These are phyloP conservation scores for Epichloe bromicola DNA, from an alignment of 2,329 filamentous ascomycete species.

Conservation along the genomic window DNA sequence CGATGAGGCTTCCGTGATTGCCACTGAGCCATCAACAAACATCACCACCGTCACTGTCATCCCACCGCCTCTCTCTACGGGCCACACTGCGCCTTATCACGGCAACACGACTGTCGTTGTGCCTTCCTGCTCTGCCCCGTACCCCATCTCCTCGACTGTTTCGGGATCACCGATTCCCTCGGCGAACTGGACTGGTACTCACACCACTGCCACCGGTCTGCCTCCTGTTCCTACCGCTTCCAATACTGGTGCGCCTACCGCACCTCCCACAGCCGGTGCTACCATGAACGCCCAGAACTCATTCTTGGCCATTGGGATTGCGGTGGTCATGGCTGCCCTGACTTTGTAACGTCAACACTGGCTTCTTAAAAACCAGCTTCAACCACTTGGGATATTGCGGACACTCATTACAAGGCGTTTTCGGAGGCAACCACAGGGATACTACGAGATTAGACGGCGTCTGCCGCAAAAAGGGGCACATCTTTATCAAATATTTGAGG, in stretches of 20 bases:
- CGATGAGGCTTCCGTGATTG: not conserved
- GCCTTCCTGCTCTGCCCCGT: not conserved
- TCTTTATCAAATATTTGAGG: not conserved
- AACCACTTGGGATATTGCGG: not conserved
- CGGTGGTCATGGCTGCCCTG: conserved; percentile 5
- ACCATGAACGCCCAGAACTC: conserved; percentile 4
- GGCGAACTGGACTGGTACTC: conserved; percentile 1
- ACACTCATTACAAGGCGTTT: not conserved
- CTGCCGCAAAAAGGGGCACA: not conserved
- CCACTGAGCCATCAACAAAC: not conserved
- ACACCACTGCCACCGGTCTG: not conserved
- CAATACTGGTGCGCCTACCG: not conserved
- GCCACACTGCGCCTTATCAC: not conserved
- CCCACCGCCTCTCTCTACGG: not conserved
- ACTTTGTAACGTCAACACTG: not conserved
- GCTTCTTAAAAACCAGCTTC: not conserved
- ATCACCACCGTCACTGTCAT: not conserved
- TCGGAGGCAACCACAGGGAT: not conserved
- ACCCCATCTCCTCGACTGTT: not conserved
- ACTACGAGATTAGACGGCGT: not conserved
- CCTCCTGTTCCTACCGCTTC: not conserved
- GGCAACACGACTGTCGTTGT: not conserved
- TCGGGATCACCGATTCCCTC: conserved; percentile 1
- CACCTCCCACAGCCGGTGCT: conserved; percentile 1
- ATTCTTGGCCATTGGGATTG: conserved; percentile 6